Base-by-base conservation (phyloP, 106 monocot genomes). In the Platanthera guangdongensis region DNA sequence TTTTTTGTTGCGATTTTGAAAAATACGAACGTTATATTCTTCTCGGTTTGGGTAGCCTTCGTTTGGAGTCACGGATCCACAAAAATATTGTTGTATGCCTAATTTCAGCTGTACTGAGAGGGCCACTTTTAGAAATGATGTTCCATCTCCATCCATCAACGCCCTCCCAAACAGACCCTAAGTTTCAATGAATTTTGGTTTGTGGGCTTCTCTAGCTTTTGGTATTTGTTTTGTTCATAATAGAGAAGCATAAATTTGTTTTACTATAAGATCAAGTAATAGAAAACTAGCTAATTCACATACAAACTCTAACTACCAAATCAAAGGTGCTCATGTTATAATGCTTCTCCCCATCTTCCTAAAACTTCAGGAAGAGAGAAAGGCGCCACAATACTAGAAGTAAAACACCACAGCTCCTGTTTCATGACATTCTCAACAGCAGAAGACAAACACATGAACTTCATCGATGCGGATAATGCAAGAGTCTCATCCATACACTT, bases 351-450 rank as follows among this genome's bases (percentile, higher is more conserved):
- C 16, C 55, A 55, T 14, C 55, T 55, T 55, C 8, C 52, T 9
- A 32, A 4, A 25, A n/a, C 51, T 68, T 10, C 82, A 87, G 90
- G 84, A 63, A 85, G 74, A 55, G 80, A 75, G 28, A 83, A 83
- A 0, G 87, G 83, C 15, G 77, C 90, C 54, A 79, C 80, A 19
- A 74, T 87, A 67, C 81, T 95, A 45, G 92, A 92, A 77, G 81
- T 92, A 64, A 87, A 62, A 57, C 94, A 86, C 63, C 79, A 85
- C 14, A 55, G 50, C 45, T 72, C 69, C 79, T 78, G 51, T 52
- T 73, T 70, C 1, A 30, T 51, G 39, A 45, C 69, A 50, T 67
- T 9, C 57, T 13, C 18, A 10, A 77, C 57, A 65, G 8, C n/a
- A 21, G 68, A 87, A 57, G 69, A 86, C 0, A 68, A 80, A 4